A percentile compares a stretch with the other conserved stretches of the same genome.
These are phyloP conservation scores for Pochonia chlamydosporia DNA, from an alignment of 2,329 filamentous ascomycete genomes.

Conservation along the genomic window DNA sequence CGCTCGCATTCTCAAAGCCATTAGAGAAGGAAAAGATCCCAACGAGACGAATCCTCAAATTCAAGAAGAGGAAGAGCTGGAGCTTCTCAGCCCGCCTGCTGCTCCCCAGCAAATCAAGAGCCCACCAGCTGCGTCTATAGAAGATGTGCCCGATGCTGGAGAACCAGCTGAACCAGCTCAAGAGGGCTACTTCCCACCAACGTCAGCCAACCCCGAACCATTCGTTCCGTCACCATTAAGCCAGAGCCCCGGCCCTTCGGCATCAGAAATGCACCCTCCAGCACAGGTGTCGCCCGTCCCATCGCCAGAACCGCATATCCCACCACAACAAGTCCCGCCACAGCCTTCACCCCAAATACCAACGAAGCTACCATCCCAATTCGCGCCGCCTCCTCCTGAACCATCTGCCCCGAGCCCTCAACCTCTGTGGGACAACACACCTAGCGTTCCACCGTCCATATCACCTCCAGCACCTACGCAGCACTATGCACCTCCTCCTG, in stretches of 20 bases:
- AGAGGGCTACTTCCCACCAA: slow-evolving; percentile 28
- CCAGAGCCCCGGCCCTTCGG: slow-evolving; percentile 17
- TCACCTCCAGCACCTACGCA: background rate
- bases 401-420: slow-evolving; percentile 10
- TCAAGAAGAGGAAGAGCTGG: slow-evolving; percentile 33
- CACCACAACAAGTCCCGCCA: slow-evolving; percentile 21
- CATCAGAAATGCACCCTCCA: slow-evolving; percentile 15
- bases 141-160: slow-evolving; percentile 46
- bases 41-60: slow-evolving; percentile 79
- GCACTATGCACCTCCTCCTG: background rate
- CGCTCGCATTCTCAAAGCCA: slow-evolving; percentile 79
- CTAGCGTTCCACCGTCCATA: slow-evolving; percentile 1
- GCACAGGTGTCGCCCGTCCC: slow-evolving; percentile 13
- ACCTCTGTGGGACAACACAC: slow-evolving; percentile 14
- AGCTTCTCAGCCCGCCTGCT: slow-evolving; percentile 52
- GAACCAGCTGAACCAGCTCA: slow-evolving; percentile 17
- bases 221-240: slow-evolving; percentile 30
- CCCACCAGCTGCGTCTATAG: slow-evolving; percentile 39
- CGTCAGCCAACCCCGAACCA: slow-evolving; percentile 15
- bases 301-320: slow-evolving; percentile 13
- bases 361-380: slow-evolving; percentile 17
- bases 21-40: slow-evolving; percentile 86
- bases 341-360: slow-evolving; percentile 23
- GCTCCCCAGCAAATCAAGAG: slow-evolving; percentile 48
- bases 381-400: slow-evolving; percentile 16